Conservation (phyloP, 148 eudicot species). For the Camellia granthamiana region DNA sequence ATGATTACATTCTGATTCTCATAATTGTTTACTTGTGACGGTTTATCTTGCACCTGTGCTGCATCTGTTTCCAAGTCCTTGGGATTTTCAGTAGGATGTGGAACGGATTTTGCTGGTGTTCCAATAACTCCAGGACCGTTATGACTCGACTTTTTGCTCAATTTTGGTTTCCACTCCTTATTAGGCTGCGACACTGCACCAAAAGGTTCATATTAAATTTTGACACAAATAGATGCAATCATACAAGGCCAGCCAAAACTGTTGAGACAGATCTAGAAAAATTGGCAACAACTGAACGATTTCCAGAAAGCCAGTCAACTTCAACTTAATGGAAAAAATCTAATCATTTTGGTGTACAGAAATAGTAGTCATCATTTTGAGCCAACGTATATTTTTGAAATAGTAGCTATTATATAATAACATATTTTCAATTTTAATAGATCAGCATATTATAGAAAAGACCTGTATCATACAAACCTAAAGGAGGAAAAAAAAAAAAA, state of each 20-base stretch:
- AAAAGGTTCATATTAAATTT: slow-evolving; percentile 2
- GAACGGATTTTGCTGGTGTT: slow-evolving; percentile 55
- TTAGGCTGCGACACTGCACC: slow-evolving; percentile 53
- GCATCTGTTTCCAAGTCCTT: slow-evolving; percentile 39
- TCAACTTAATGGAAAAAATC: too few species aligned
- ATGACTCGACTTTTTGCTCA: slow-evolving; percentile 45
- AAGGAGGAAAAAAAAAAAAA: neutral
- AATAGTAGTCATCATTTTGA: neutral
- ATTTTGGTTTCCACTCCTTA: slow-evolving; percentile 97
- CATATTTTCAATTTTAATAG: neutral
- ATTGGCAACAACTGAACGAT: neutral
- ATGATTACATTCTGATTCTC: slow-evolving; percentile 80
- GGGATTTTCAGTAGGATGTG: slow-evolving; percentile 32
- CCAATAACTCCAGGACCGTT: slow-evolving; percentile 65
- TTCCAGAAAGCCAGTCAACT: too few species aligned
- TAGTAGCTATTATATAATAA: neutral
- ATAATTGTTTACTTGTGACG: slow-evolving; percentile 36
- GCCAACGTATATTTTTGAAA: neutral
- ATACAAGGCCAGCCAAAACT: neutral
- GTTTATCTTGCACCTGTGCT: slow-evolving; percentile 49
- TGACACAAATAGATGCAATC: neutral
- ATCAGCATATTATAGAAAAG: neutral
- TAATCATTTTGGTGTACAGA: neutral
- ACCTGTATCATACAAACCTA: neutral
- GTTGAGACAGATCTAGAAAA: neutral